Conservation (phyloP, 2,329 filamentous ascomycete genomes). For the Paecilomyces dactylethromorphus region DNA sequence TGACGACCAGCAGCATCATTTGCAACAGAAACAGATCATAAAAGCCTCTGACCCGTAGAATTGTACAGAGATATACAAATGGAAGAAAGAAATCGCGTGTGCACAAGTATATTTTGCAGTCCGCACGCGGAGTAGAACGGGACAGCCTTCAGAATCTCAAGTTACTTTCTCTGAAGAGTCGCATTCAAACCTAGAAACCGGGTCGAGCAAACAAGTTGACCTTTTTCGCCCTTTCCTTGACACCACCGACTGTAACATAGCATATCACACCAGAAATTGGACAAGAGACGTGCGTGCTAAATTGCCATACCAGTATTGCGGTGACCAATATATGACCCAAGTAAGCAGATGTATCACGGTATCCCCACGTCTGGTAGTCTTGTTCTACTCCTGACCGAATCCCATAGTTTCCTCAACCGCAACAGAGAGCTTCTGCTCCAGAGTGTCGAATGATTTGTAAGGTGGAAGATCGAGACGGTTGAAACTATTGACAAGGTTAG, state of each 20-base stretch:
- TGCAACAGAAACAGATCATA: background rate
- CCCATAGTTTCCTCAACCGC: slow-evolving; percentile 98
- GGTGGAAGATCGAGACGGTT: slow-evolving; percentile 92
- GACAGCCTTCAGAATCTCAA: background rate
- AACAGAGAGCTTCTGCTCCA: slow-evolving; percentile 88
- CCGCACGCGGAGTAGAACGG: background rate
- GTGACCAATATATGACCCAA: background rate
- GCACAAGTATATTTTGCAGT: background rate
- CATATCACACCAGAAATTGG: background rate
- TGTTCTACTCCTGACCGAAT: slow-evolving; percentile 84
- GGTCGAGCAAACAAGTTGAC: background rate
- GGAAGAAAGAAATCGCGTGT: background rate
- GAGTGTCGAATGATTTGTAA: slow-evolving; percentile 79
- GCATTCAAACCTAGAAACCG: background rate
- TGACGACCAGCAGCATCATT: background rate
- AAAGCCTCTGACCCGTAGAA: background rate
- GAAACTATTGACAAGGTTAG: slow-evolving; percentile 57
- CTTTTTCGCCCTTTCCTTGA: background rate
- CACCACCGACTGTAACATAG: background rate
- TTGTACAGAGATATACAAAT: slow-evolving; percentile 1
- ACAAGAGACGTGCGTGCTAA: background rate
- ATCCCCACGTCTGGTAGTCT: background rate
- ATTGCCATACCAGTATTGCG: background rate
- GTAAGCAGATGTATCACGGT: background rate
- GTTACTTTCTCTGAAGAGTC: background rate